Base-by-base conservation (phyloP, 1,139 yeast species). In the Kurtzmaniella quercitrusa region DNA sequence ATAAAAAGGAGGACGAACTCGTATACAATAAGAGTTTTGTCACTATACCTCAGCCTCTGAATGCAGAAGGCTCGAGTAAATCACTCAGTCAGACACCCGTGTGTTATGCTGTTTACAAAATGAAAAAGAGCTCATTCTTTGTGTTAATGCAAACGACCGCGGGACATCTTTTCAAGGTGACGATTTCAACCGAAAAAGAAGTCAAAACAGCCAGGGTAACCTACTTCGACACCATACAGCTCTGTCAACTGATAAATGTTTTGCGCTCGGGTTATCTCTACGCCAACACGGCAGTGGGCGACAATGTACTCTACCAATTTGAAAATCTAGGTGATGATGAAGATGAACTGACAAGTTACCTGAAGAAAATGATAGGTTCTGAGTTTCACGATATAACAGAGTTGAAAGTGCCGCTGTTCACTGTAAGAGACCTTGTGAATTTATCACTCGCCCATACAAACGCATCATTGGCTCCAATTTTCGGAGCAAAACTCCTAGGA, bases 81-180 rank as follows among this genome's bases (percentile, higher is more conserved):
- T 6, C 30, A n/a, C 30, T 5, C 12, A 14, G 4, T 12, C 34
- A 30, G 11, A 18, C 7, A 7, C 16, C 18, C 34, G 6, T 23
- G 2, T 57, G 76, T 16, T 84, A 84, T 37, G 80, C 78, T 3
- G 72, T 82, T 39, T 96, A 88, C 59, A 75, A 68, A 43, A 62
- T 84, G 59, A 69, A 68, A 48, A 83, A 82, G 51, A 65, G 65
- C 28, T 68, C 75, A 12, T 87, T 84, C 52, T 88, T 91, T 53
- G 73, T 84, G n/a, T 60, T 93, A 20, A 51, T 87, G 0, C 98
- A 93, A 55, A 77, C 80, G 15, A 72, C 78, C 36, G 57, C 63
- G 11, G 98, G 98, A 11, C 96, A 88, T 55, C 50, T 88, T n/a
- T 86, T 82, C 63, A 88, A 87, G 55, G 59, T 88, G 6, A 70